A percentile compares a stretch with the other conserved stretches of the same genome.
Conservation (phyloP, 768 basidiomycete genomes). For the Russula lepida region DNA sequence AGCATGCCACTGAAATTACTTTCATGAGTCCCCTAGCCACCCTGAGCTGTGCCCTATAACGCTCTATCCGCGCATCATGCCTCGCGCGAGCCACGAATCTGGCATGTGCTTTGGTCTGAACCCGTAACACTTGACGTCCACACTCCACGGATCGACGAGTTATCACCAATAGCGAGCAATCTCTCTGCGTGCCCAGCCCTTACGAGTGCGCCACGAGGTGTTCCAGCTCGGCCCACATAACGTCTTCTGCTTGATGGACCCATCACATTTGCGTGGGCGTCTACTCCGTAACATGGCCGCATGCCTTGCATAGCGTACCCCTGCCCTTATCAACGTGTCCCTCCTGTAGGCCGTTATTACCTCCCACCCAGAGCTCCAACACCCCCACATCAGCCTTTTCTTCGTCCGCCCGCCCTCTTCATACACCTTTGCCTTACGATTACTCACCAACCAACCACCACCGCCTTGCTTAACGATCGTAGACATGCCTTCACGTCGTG, state of each 20-base stretch:
- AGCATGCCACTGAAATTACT: neutral
- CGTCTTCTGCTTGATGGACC: neutral
- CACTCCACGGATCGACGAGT: neutral
- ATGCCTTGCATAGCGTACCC: conserved; percentile 15
- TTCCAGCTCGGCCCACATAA: neutral
- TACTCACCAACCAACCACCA: neutral
- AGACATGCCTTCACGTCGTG: conserved; percentile 16
- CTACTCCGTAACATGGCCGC: conserved; percentile 6
- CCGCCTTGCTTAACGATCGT: conserved; percentile 1
- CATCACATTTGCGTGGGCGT: conserved; percentile 8
- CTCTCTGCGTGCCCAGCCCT: neutral
- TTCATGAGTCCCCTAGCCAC: conserved; percentile 10
- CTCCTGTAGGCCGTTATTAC: conserved; percentile 13
- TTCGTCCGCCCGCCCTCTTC: neutral
- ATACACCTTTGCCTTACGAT: neutral
- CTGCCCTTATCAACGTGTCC: conserved; percentile 23
- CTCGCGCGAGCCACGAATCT: conserved; percentile 13
- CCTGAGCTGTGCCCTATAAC: neutral
- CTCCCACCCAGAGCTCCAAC: conserved; percentile 6
- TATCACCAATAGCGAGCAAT: neutral
- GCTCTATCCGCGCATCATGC: conserved; percentile 4
- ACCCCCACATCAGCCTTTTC: conserved; percentile 15
- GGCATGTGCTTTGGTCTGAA: conserved; percentile 5
- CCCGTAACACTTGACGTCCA: neutral
- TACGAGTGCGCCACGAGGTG: neutral